Evolutionary conservation across 228 moss, liverwort and hornwort species (phyloP), one percentile per base, ranked within the genome.

Genomic region (Sphagnum fallax): DNA sequence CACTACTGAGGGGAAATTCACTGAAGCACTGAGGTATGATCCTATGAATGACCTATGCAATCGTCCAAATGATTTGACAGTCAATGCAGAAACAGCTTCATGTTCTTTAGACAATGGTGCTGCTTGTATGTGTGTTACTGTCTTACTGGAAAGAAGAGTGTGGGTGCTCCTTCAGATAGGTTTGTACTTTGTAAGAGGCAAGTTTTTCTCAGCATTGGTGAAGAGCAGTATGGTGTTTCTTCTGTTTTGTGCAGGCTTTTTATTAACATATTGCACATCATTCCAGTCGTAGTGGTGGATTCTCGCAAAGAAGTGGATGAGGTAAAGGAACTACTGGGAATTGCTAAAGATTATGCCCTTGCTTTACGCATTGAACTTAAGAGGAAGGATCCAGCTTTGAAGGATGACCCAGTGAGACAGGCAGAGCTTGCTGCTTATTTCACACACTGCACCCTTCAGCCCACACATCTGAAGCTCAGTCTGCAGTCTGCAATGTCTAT

Each of bases 381-480:
- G 76, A 88, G 89, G 69, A 97, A 82, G 74, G 93, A 97, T 67
- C 85, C 85, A 16, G 75, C 77, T 8, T 84, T 91, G 81, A 91
- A 68, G 71, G 96, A 97, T 16, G 89, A 91, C 70, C 69, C 81
- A 47, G 73, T 83, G 69, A 84, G 91, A 16, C 90, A 90, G 68
- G 81, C 80, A n/a, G 93, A 97, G 83, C 91, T 97, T 70, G 90
- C 91, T 63, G 96, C 96, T 53, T 97, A 93, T 73, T 97, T 97
- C 74, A 93, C 93, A 50, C 91, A 97, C 51, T 97, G 96, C 70
- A 84, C 84, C 62, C 86, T 97, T 72, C 93, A 97, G 82, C 79
- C 88, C 52, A 91, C 91, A 61, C 93, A 97, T 69, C 71, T 97
- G 83, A 93, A 87, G 75, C 77, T 93, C 63, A 93, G 93, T 75